These are phyloP conservation scores for Arxiozyma slooffiae DNA, from an alignment of 1,139 yeast genomes.

Conservation along the genomic window DNA sequence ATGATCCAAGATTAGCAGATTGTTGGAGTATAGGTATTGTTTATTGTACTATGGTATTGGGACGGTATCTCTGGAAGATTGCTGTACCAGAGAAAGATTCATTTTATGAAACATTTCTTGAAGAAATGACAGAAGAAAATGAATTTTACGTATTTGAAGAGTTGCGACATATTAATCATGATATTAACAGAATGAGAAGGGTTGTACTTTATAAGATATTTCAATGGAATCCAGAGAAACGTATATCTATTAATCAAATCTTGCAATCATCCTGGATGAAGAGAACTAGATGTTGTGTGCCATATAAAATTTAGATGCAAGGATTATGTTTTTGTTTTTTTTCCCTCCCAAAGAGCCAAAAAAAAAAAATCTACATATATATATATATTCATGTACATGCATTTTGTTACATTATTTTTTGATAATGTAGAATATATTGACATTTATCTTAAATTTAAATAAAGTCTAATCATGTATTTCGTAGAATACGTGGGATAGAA, in stretches of 20 bases:
- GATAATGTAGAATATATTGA: background rate
- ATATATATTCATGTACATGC: background rate
- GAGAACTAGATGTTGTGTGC: conserved; percentile 40
- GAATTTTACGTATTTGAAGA: conserved; percentile 30
- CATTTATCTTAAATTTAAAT: background rate
- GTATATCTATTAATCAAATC: conserved; percentile 38
- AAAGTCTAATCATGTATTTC: too few species aligned
- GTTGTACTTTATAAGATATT: conserved; percentile 47
- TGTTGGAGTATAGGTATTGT: conserved; percentile 64
- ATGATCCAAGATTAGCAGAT: conserved; percentile 54
- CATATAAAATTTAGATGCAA: conserved; percentile 13
- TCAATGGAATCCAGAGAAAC: conserved; percentile 43
- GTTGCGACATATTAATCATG: conserved; percentile 30
- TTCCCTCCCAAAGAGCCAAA: too few species aligned
- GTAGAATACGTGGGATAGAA: too few species aligned
- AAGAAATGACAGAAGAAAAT: conserved; percentile 32
- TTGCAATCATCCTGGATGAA: conserved; percentile 45
- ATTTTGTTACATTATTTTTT: too few species aligned
- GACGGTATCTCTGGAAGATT: conserved; percentile 43
- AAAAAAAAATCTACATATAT: too few species aligned
- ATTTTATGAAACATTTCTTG: conserved; percentile 22
- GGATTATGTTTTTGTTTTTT: too few species aligned
- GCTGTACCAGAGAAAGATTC: conserved; percentile 33
- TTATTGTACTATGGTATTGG: conserved; percentile 44
- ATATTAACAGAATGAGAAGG: conserved; percentile 36